Conservation (phyloP, 75 land plant species). For the Pinus tabuliformis region DNA sequence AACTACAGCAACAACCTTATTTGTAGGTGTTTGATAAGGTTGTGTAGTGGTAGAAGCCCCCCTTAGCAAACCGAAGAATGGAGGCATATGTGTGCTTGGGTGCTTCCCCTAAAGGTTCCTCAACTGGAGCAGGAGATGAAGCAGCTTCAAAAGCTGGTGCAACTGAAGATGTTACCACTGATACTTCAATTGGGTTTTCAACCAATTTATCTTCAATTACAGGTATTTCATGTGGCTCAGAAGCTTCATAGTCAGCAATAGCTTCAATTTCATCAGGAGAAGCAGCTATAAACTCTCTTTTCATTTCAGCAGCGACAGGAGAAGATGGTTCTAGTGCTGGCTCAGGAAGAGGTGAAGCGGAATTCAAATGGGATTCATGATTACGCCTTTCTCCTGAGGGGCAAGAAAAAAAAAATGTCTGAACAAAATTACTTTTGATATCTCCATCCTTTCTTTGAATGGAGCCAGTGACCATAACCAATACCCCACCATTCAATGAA, state of each 20-base stretch:
- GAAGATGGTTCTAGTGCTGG: constrained; percentile 6
- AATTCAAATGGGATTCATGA: constrained; percentile 23
- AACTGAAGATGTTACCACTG: constrained; percentile 12
- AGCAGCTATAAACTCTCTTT: constrained; percentile 22
- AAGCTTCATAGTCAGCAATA: constrained; percentile 26
- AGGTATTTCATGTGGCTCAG: constrained; percentile 27
- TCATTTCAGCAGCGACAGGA: constrained; percentile 27
- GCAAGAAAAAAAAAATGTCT: constrained; percentile 86
- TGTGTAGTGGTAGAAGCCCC: constrained; percentile 19
- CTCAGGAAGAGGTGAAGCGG: constrained; percentile 22
- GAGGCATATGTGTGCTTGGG: constrained; percentile 72
- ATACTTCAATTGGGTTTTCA: constrained; percentile 32
- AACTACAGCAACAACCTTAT: constrained; percentile 11
- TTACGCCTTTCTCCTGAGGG: constrained; percentile 75
- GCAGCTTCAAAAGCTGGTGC: constrained; percentile 11
- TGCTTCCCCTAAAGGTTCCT: constrained; percentile 44
- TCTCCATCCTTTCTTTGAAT: constrained; percentile 37
- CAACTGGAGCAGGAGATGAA: constrained; percentile 13
- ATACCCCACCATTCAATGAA: constrained; percentile 68
- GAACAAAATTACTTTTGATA: constrained; percentile 57
- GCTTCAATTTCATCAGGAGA: constrained; percentile 34
- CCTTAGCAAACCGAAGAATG: constrained; percentile 50
- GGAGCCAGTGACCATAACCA: constrained; percentile 72
- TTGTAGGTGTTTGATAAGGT: constrained; percentile 14
- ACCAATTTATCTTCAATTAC: constrained; percentile 27